Evolutionary conservation across 148 eudicot species (phyloP), one percentile per base, ranked within the genome.

Genomic region (Rheum nobile): DNA sequence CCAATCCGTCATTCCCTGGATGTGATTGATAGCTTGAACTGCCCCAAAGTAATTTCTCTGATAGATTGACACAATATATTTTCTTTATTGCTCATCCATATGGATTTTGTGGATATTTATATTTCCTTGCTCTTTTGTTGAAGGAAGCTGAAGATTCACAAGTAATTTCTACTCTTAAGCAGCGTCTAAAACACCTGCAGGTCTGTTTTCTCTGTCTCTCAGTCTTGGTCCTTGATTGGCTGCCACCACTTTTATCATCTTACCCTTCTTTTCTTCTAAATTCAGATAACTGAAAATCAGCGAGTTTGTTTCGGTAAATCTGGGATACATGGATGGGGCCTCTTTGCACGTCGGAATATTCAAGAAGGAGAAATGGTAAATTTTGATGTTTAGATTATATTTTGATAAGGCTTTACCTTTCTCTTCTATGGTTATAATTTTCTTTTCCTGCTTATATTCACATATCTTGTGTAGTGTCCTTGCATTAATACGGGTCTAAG

Each of bases 301-400:
- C 85, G 88, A 55, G 86, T 92, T 80, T 88, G 97, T 78, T 92
- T 95, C 61, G 99, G 99, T 63, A 90, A 86, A 88, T 95, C 99
- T 76, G 87, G 94, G 78, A 92, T 95, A 71, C 99, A 92, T 78
- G 99, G 99, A 76, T 92, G 99, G 99, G 99, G 99, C 72, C 94
- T 95, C 75, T 95, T 95, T 87, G 97, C 99, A 29, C 88, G 97
- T 38, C 88, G 84, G 46, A 88, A 48, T 71, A 87, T 95, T 76
- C 92, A 84, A 86, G 97, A 92, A 88, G 99, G 99, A 80, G 89
- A 95, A 74, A 95, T 95, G 99, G 99, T 95, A 86, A 77, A 37
- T 5, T 31, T 7, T 31, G 22, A 65, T 65, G 21, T 7, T 65
- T 16, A 26, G 67, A 65, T 26, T 63, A 31, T 63, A 34, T 7